These are phyloP conservation scores for Podospora pseudoanserina DNA, from an alignment of 495 filamentous ascomycete species.

Conservation along the genomic window DNA sequence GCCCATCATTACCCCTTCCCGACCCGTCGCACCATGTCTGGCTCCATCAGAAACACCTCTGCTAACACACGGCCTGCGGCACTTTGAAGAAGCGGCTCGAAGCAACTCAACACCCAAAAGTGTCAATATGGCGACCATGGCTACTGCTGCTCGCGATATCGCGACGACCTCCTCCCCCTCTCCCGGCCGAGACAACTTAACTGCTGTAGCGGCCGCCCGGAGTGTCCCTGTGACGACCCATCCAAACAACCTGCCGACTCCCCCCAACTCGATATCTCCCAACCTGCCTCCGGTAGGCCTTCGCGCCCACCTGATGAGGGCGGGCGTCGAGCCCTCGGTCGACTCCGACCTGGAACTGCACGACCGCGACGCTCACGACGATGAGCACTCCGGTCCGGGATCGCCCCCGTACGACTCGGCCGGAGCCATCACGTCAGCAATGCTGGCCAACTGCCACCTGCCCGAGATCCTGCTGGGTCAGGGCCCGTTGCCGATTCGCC, in stretches of 20 bases:
- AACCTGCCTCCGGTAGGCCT: conserved; percentile 78
- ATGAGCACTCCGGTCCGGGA: conserved; percentile 48
- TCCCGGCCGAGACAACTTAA: conserved; percentile 58
- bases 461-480: conserved; percentile 85
- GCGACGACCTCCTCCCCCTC: conserved; percentile 49
- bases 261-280: conserved; percentile 94
- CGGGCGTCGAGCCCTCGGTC: conserved; percentile 58
- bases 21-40: conserved; percentile 26
- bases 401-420: conserved; percentile 63
- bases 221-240: conserved; percentile 55
- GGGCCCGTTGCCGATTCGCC: conserved; percentile 88
- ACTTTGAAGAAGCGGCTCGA: conserved; percentile 43
- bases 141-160: conserved; percentile 66
- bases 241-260: conserved; percentile 78
- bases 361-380: conserved; percentile 65
- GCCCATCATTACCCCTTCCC: conserved; percentile 2
- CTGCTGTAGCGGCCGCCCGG: conserved; percentile 57
- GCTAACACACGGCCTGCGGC: conserved; percentile 27
- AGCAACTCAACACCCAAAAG: conserved; percentile 38
- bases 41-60: conserved; percentile 9
- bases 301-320: conserved; percentile 56
- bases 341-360: conserved; percentile 87
- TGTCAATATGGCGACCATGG: conserved; percentile 59
- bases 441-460: conserved; percentile 89
- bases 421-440: conserved; percentile 76